Percentiles rank a stretch among this genome's conserved stretches.
phyloP scores from a whole-genome alignment of 805 yeast genomes.

The Candida tibetensis region DNA sequence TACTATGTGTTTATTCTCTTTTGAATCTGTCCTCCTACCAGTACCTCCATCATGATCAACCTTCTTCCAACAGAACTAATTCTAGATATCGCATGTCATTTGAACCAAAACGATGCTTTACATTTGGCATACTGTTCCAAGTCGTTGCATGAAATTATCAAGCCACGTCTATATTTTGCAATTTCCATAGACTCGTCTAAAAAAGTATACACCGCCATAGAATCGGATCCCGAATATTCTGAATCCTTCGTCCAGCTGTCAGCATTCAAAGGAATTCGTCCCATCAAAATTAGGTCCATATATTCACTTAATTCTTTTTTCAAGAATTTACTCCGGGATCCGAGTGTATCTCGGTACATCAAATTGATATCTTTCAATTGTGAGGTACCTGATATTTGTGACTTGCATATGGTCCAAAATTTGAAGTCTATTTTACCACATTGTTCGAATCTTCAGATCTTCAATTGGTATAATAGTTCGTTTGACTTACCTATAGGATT shows the following conservation, averaged over 20 bases:
- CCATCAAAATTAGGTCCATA: constrained; percentile 9
- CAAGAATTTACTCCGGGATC: constrained; percentile 4
- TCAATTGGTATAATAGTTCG: constrained; percentile 7
- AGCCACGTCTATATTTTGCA: constrained; percentile 8
- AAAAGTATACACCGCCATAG: constrained; percentile 8
- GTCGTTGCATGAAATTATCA: constrained; percentile 1
- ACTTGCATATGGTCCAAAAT: constrained; percentile 5
- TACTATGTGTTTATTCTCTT: no score
- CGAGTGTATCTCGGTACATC: constrained; percentile 2
- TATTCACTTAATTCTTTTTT: constrained; percentile 13
- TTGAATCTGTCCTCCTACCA: no score
- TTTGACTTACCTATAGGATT: constrained; percentile 5
- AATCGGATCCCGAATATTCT: neutral
- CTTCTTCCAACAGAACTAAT: constrained; percentile 10
- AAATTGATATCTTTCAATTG: constrained; percentile 6
- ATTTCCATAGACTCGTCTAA: constrained; percentile 10
- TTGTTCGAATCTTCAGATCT: constrained; percentile 7
- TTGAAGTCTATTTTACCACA: constrained; percentile 4
- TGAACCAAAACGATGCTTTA: constrained; percentile 12
- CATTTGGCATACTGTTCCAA: constrained; percentile 8
- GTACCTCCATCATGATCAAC: constrained; percentile 4
- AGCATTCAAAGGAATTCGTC: neutral
- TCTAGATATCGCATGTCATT: constrained; percentile 6
- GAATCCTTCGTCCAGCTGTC: neutral
- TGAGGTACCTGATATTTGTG: constrained; percentile 11